A percentile compares a stretch with the other conserved stretches of the same genome.
phyloP scores from a whole-genome alignment of 495 filamentous ascomycete species.

The Saxispiralis lemnorum region DNA sequence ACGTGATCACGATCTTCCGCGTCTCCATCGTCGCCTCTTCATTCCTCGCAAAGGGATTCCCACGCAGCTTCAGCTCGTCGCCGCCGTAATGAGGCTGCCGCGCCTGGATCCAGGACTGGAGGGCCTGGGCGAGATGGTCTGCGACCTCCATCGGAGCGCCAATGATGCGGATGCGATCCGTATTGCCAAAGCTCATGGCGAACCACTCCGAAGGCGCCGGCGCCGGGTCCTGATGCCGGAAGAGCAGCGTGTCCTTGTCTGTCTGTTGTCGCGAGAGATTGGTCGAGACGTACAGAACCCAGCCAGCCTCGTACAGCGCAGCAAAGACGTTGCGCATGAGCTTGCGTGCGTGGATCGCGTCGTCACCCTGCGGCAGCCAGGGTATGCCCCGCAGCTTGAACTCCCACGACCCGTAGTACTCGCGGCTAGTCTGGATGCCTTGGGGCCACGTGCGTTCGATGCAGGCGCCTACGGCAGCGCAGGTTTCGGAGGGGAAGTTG shows the following conservation, averaged over 20 bases:
- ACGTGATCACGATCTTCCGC: conserved; percentile 6
- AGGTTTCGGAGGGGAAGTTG: background rate
- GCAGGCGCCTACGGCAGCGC: background rate
- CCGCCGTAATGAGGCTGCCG: background rate
- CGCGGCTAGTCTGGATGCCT: conserved; percentile 1
- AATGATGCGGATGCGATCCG: conserved; percentile 9
- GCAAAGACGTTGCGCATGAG: conserved; percentile 8
- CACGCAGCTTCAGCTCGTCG: conserved; percentile 12
- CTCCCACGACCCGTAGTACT: background rate
- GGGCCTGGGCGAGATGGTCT: background rate
- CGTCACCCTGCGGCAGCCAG: background rate
- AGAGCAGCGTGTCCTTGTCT: conserved; percentile 14
- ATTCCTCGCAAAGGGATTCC: conserved; percentile 2
- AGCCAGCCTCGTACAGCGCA: conserved; percentile 8
- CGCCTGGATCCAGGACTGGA: background rate
- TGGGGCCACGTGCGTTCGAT: conserved; percentile 1
- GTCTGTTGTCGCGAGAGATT: conserved; percentile 6
- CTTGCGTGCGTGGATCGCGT: conserved; percentile 5
- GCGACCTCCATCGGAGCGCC: conserved; percentile 4
- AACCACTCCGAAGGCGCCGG: conserved; percentile 13
- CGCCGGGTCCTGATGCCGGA: conserved; percentile 12
- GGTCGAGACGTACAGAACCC: conserved; percentile 12
- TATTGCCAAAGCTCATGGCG: conserved; percentile 6
- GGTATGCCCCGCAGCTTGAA: conserved; percentile 3
- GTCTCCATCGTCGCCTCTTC: conserved; percentile 8